Base-by-base conservation (phyloP, 305 asterid genomes). In the Fraxinus paxiana region DNA sequence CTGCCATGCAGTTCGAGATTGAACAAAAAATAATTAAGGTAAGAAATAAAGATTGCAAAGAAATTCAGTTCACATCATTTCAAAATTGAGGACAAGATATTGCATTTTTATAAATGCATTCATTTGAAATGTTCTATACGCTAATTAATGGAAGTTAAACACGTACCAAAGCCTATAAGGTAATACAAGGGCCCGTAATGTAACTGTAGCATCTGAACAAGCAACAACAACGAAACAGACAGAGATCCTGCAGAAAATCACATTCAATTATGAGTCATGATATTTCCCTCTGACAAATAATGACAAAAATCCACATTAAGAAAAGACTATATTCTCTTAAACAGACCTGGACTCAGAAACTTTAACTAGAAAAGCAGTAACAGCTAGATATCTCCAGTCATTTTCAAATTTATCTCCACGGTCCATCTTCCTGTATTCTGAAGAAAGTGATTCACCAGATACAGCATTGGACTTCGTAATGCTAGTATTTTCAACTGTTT, bases 351-450 rank as follows among this genome's bases (percentile, higher is more conserved):
- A 90, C 63, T 88, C 91, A 79, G 85, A 83, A 86, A 83, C 91
- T 89, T 89, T 91, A 82, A 91, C 98, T 85, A 89, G 93, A 86
- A 95, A 95, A 83, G 99, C 97, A 71, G 99, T 91, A 82, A 93
- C 97, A 79, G 92, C 95, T 43, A 95, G 93, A 87, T 92, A 92
- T 91, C 99, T 91, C 97, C 97, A 95, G 87, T 95, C 98, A 90
- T 93, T 88, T 85, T 93, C 97, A 85, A 70, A 76, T 86, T 82
- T 80, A 85, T 90, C 95, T 82, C 85, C 95, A 77, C 81, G 85
- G 76, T 76, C 88, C 67, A 41, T 54, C 70, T 86, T 84, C 79
- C 71, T 65, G 78, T 78, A 65, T 76, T 84, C 77, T 37, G 92
- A 79, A 77, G 87, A 76, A 84, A 71, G 81, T 35, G 89, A 80